Evolutionary conservation across 345 rosid genomes (phyloP), one percentile per base, ranked within the genome.

Genomic region (Brassica napus): DNA sequence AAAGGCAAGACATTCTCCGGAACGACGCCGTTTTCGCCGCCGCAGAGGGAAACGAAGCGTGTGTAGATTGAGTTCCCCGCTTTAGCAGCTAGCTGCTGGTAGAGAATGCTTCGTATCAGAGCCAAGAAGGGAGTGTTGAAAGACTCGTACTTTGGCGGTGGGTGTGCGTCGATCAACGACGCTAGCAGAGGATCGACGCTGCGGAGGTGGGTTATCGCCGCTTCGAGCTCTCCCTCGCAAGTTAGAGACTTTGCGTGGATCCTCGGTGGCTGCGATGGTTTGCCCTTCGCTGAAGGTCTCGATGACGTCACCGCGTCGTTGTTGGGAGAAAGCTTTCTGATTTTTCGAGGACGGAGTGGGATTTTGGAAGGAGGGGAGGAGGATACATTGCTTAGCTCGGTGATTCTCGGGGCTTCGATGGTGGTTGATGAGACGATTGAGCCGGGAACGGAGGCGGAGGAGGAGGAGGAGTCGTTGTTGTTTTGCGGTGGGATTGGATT

Each of bases 51-150:
- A n/a, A 92, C 82, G 75, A 96, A 96, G 52, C 98, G 94, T 1
- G 97, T 83, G 86, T 92, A 93, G 82, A 93, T 93, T 62, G 98
- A 95, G 11, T 88, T 86, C 0, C 97, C 99, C 0, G 99, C 98
- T 34, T 91, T 95, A 37, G 82, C 83, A 4, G 98, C 99, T 2
- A 95, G 84, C 58, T 95, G 99, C 85, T 95, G 99, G 77, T 90
- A 93, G 8, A 93, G 91, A 60, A 93, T 93, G 86, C 94, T 91
- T 32, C 97, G 88, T 49, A 97, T 87, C 23, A 95, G 90, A 35
- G 99, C 97, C 5, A 87, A 82, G 75, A 95, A 95, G 23, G 99
- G 98, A 63, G 91, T 86, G 5, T 85, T 90, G 74, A 90, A 95
- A 18, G 92, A 71, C 18, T 93, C 97, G 74, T 93, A 95, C 34